Evolutionary conservation across 768 basidiomycete genomes (phyloP).

Genomic region (Amanita rubescens): DNA sequence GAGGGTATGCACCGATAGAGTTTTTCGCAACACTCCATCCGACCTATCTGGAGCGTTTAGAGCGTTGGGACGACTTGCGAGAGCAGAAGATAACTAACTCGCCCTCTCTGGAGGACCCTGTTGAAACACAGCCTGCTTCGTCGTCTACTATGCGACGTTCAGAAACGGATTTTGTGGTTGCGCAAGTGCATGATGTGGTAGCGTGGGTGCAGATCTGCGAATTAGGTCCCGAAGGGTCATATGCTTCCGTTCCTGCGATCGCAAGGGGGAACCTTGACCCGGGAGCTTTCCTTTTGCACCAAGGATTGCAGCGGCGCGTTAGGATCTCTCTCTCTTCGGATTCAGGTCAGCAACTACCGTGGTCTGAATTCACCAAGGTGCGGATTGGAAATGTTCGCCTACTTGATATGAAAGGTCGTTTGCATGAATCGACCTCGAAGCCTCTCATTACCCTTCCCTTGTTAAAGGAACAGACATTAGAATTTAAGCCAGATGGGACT

Average conservation of each 20-base stretch:
- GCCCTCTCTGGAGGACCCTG: conserved; percentile 26
- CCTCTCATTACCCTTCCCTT: conserved; percentile 66
- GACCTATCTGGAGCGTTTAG: conserved; percentile 82
- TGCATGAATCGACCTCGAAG: conserved; percentile 73
- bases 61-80: conserved; percentile 90
- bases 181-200: conserved; percentile 87
- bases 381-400: conserved; percentile 79
- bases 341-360: conserved; percentile 85
- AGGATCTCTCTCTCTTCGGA: conserved; percentile 73
- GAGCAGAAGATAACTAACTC: conserved; percentile 55
- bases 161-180: conserved; percentile 84
- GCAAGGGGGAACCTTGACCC: conserved; percentile 70
- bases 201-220: conserved; percentile 84
- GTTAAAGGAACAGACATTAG: conserved; percentile 60
- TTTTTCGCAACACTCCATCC: conserved; percentile 81
- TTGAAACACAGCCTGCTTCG: conserved; percentile 33
- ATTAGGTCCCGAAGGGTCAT: conserved; percentile 77
- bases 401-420: conserved; percentile 74
- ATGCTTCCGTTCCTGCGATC: conserved; percentile 76
- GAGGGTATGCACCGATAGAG: conserved; percentile 80
- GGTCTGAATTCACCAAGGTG: conserved; percentile 72
- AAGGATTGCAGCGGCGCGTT: conserved; percentile 87
- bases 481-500: conserved; percentile 82
- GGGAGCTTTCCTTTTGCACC: conserved; percentile 83
- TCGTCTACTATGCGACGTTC: conserved; percentile 82